Conservation (phyloP, 306 rosid species). For the Lathyrus tuberosus region DNA sequence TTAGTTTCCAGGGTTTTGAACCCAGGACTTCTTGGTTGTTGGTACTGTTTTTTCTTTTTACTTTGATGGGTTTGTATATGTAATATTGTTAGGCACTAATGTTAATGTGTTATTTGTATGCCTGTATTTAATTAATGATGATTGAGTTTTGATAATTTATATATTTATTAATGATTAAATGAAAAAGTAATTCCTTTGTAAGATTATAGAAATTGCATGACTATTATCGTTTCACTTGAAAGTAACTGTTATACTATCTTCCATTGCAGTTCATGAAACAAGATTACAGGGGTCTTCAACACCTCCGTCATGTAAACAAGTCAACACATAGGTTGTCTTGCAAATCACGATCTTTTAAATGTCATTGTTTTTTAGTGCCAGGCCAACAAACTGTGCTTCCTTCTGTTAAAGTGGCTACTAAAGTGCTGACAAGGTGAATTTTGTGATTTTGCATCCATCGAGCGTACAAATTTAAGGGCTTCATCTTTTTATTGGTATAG, state of each 20-base stretch:
- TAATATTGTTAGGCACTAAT: constrained; percentile 19
- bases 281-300: constrained; percentile 47
- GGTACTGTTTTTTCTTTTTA: constrained; percentile 7
- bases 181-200: constrained; percentile 14
- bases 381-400: constrained; percentile 52
- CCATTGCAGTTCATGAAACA: constrained; percentile 56
- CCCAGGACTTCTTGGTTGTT: constrained; percentile 1
- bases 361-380: constrained; percentile 60
- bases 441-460: constrained; percentile 23
- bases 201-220: constrained; percentile 27
- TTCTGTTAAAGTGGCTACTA: constrained; percentile 52
- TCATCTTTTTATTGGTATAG: constrained; percentile 5
- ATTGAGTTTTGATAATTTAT: constrained; percentile 31
- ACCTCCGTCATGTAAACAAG: constrained; percentile 46
- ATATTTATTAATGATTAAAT: background rate
- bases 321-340: constrained; percentile 49
- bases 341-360: constrained; percentile 61
- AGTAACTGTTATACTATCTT: constrained; percentile 34
- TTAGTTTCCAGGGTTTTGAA: background rate
- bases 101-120: background rate
- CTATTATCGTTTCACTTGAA: constrained; percentile 37
- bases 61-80: constrained; percentile 23
- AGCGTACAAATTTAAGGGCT: constrained; percentile 26
- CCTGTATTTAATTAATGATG: constrained; percentile 29
- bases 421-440: constrained; percentile 64